phyloP scores from a whole-genome alignment of 495 filamentous ascomycete genomes.

The Penicillium manginii region DNA sequence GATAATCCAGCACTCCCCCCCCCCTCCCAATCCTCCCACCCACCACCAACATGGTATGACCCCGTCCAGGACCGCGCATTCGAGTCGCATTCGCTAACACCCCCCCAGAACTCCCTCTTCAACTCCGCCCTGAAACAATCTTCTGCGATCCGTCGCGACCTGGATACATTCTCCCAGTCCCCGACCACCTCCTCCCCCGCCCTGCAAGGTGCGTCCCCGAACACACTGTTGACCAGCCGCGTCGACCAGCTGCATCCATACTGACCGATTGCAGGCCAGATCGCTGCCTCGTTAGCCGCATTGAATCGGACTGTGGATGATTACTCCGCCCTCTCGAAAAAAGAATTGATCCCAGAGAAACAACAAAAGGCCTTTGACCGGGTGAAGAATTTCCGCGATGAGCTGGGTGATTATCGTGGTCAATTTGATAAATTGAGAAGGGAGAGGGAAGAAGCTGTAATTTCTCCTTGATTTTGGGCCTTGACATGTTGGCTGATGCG shows the following conservation, averaged over 20 bases:
- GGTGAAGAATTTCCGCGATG: conserved; percentile 80
- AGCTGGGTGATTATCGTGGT: conserved; percentile 76
- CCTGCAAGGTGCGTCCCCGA: conserved; percentile 56
- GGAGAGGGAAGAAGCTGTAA: conserved; percentile 72
- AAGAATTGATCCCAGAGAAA: conserved; percentile 84
- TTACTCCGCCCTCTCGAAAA: conserved; percentile 82
- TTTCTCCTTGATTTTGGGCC: conserved; percentile 10
- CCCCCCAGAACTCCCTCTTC: conserved; percentile 80
- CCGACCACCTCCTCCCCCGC: conserved; percentile 64
- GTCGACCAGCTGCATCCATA: conserved; percentile 17
- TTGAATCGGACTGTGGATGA: conserved; percentile 92
- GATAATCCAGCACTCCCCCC: background rate
- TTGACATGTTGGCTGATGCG: too few relatives aligned
- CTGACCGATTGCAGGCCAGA: conserved; percentile 59
- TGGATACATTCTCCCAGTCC: conserved; percentile 70
- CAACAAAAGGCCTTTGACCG: conserved; percentile 89
- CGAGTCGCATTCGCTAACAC: background rate
- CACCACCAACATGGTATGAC: conserved; percentile 27
- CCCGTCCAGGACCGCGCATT: too few relatives aligned
- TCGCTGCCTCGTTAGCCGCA: conserved; percentile 84
- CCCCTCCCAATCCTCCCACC: background rate
- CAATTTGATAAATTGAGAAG: conserved; percentile 77
- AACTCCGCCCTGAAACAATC: conserved; percentile 95
- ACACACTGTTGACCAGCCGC: background rate
- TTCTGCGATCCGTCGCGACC: conserved; percentile 81